Evolutionary conservation across 148 eudicot species (phyloP).

Genomic region (Rheum nobile): DNA sequence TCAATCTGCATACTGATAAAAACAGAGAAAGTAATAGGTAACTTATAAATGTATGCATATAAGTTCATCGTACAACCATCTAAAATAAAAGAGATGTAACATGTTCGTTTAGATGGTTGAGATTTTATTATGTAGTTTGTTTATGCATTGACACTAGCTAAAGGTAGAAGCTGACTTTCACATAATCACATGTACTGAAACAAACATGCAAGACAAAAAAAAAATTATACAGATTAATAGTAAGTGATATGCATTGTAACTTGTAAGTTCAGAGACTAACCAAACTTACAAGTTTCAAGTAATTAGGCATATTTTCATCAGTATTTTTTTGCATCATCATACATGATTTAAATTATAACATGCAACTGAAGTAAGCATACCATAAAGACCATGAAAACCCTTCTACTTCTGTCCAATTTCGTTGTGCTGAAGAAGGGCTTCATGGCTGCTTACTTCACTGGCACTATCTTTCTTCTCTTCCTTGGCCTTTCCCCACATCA

Average conservation of each 20-base stretch:
- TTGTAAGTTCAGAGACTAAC: too few relatives aligned
- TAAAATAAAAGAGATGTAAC: not conserved
- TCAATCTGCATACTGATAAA: not conserved
- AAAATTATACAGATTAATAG: not conserved
- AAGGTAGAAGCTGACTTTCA: too few relatives aligned
- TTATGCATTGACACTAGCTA: too few relatives aligned
- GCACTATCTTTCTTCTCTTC: slow-evolving; percentile 27
- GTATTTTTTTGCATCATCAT: too few relatives aligned
- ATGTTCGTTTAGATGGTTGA: not conserved
- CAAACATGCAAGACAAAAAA: too few relatives aligned
- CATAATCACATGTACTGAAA: too few relatives aligned
- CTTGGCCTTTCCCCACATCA: slow-evolving; percentile 85
- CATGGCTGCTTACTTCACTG: slow-evolving; percentile 13
- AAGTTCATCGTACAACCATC: not conserved
- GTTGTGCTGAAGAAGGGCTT: slow-evolving; percentile 32
- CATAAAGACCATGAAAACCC: not conserved
- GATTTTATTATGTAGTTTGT: not conserved
- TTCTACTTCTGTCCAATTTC: slow-evolving; percentile 14
- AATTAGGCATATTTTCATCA: too few relatives aligned
- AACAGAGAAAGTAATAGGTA: not conserved
- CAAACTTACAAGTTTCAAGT: too few relatives aligned
- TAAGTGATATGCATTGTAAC: not conserved
- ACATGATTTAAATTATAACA: not conserved
- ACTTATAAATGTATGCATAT: not conserved
- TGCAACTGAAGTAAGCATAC: not conserved